Base-by-base conservation (phyloP, 2,329 filamentous ascomycete genomes). In the Ophidiomyces ophidiicola region DNA sequence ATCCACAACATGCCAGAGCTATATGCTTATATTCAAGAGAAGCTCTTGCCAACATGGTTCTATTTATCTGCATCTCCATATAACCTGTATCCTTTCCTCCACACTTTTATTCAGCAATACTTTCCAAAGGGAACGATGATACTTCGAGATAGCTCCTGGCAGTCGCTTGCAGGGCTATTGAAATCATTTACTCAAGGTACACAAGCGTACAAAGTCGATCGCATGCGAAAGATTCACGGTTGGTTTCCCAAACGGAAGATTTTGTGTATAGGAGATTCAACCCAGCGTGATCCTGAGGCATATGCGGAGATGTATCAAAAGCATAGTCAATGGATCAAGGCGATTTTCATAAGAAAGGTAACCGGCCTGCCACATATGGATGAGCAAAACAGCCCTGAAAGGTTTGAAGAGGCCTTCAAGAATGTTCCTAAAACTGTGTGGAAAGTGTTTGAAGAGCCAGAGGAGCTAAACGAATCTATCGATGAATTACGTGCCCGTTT, bases 11-110 rank as follows among this genome's bases (percentile, higher is more conserved):
- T 94, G 85, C 82, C 86, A 0, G 78, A 83, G 50, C 70, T 94
- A 1, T 94, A 94, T 63, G 61, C 66, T 15, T 69, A 78, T 40
- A 68, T 93, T 7, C 66, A 78, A 31, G 55, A 56, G 10, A 58
- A 63, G 28, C 62, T 76, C 6, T 67, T 70, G 6, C 80, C 85
- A 1, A 74, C 85, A 0, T 94, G 83, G 71, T 94, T 93, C 67
- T 96, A 96, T 60, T 72, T 96, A 32, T 92, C 84, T 0, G 87
- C 88, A 0, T 93, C 86, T 0, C 88, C 88, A 0, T 94, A 94
- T 66, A 94, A 92, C 51, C 72, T 96, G 6, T 94, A 94, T 54
- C 81, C 83, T 0, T 90, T 94, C 60, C 70, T 96, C 17, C 78
- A 72, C 41, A 59, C 69, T 1, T 96, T 96, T 61, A 70, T 85